Conservation (phyloP, 1,284 basidiomycete species). For the Marasmius sp. region DNA sequence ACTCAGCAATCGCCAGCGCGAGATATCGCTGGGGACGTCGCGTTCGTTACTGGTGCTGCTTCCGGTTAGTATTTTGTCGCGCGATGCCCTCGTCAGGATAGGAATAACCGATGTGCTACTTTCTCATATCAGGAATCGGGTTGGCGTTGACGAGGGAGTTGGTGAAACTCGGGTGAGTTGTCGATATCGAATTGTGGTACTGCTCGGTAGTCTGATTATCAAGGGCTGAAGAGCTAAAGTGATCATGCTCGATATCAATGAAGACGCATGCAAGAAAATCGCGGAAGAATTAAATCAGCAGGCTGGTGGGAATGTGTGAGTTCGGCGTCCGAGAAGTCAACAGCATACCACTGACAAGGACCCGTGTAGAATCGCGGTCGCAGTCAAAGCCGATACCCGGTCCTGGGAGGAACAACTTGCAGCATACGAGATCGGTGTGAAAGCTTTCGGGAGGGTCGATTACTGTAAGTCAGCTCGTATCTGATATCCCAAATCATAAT, state of each 20-base stretch:
- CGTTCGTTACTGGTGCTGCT: conserved; percentile 22
- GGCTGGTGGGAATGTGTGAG: conserved; percentile 17
- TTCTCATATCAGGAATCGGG: conserved; percentile 6
- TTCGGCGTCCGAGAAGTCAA: no score
- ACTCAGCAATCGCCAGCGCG: neutral
- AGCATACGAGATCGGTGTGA: conserved; percentile 17
- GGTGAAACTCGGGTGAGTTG: conserved; percentile 5
- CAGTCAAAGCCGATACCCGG: conserved; percentile 17
- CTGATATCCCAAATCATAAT: neutral
- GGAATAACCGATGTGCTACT: neutral
- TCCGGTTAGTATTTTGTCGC: conserved; percentile 11
- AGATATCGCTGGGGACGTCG: conserved; percentile 16
- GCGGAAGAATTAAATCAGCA: conserved; percentile 17
- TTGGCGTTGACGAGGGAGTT: conserved; percentile 5
- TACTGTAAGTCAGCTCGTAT: conserved; percentile 13
- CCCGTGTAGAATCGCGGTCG: conserved; percentile 15
- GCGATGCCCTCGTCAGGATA: neutral
- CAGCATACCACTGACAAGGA: neutral
- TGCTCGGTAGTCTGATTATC: neutral
- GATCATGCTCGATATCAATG: conserved; percentile 18
- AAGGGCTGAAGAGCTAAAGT: conserved; percentile 13
- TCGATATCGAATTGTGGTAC: neutral
- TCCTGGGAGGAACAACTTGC: conserved; percentile 19
- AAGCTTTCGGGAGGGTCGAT: conserved; percentile 19
- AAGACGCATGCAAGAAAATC: conserved; percentile 11